Evolutionary conservation across 139 green algal species (phyloP).

Genomic region (Dunaliella primolecta): DNA sequence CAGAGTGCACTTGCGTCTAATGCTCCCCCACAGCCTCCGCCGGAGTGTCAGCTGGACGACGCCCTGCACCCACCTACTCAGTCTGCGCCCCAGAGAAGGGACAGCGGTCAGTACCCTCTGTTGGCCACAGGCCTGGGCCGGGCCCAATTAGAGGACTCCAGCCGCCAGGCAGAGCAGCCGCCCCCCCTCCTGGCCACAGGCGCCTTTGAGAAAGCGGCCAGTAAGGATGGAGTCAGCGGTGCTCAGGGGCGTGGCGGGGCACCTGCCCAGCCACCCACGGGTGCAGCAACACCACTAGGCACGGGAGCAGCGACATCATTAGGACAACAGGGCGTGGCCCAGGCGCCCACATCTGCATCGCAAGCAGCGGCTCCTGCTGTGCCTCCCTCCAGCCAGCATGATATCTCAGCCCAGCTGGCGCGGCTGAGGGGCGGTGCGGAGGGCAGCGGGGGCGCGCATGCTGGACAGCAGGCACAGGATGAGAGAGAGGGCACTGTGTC

Average conservation of each 20-base stretch:
- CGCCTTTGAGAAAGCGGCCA: no score
- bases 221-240: no score
- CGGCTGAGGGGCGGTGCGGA: background rate
- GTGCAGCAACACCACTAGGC: slow-evolving; percentile 3
- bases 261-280: background rate
- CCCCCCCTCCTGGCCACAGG: background rate
- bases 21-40: background rate
- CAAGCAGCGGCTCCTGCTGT: background rate
- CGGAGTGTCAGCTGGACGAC: no score
- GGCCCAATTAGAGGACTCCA: background rate
- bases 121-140: background rate
- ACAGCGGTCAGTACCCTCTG: background rate
- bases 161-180: background rate
- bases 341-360: slow-evolving; percentile 21
- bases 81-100: background rate
- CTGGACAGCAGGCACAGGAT: background rate
- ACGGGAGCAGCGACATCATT: background rate
- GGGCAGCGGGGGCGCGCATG: background rate
- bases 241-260: no score
- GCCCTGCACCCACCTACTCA: background rate
- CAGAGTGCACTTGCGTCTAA: background rate
- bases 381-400: background rate
- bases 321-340: no score
- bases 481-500: background rate
- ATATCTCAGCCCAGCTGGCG: slow-evolving; percentile 4